phyloP scores from a whole-genome alignment of 306 rosid genomes.

The Cicer judaicum region DNA sequence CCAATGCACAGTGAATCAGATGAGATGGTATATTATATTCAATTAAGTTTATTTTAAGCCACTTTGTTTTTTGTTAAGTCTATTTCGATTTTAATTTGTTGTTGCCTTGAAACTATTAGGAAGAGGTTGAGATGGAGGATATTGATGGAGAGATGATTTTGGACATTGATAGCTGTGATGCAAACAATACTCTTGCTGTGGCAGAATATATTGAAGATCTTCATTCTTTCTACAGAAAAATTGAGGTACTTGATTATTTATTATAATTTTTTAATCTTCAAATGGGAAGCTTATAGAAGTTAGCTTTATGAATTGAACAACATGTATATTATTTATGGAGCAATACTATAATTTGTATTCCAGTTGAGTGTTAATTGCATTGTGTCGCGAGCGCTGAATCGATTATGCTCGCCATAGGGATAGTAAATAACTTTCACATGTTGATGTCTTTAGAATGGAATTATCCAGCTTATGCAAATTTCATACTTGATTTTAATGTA shows the following conservation, averaged over 20 bases:
- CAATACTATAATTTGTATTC: neutral
- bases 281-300: neutral
- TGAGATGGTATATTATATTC: constrained; percentile 62
- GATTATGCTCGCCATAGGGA: neutral
- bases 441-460: neutral
- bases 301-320: neutral
- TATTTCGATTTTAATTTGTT: constrained; percentile 34
- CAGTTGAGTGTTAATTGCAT: neutral
- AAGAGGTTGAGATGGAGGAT: constrained; percentile 96
- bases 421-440: too few species aligned
- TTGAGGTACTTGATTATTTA: constrained; percentile 59
- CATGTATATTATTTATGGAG: too few species aligned
- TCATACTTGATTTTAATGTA: neutral
- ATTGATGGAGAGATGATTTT: constrained; percentile 63
- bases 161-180: constrained; percentile 73
- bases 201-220: constrained; percentile 85
- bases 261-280: constrained; percentile 45
- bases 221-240: constrained; percentile 63
- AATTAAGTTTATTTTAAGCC: constrained; percentile 51
- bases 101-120: constrained; percentile 44
- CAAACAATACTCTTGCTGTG: constrained; percentile 71
- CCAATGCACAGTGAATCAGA: constrained; percentile 46
- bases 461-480: neutral
- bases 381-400: neutral
- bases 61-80: neutral